phyloP scores from a whole-genome alignment of 306 rosid genomes.

The Pyrus betulifolia region DNA sequence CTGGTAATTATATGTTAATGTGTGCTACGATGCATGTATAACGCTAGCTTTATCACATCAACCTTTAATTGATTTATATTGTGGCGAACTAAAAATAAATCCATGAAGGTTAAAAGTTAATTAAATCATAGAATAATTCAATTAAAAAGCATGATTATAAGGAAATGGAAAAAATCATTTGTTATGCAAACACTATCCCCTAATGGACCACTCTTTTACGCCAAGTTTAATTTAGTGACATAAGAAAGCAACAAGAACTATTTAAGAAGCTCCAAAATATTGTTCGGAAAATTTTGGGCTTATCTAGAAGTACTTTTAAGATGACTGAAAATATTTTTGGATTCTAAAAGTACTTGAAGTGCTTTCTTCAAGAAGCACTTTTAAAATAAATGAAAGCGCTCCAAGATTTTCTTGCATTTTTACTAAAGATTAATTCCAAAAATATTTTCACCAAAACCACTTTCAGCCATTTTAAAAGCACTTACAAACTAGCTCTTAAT shows the following conservation, averaged over 20 bases:
- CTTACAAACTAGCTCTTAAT: no score
- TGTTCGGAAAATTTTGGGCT: not conserved
- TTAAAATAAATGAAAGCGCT: no score
- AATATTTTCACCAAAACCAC: no score
- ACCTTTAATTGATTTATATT: not conserved
- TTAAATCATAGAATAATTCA: not conserved
- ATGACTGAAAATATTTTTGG: no score
- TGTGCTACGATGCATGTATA: not conserved
- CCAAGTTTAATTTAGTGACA: not conserved
- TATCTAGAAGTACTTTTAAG: no score
- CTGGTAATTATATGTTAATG: not conserved
- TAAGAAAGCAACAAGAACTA: not conserved
- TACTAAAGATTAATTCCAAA: no score
- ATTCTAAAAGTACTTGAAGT: no score
- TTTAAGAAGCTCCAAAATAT: not conserved
- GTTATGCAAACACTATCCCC: not conserved
- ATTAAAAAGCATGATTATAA: not conserved
- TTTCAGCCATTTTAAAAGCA: no score
- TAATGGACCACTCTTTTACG: not conserved
- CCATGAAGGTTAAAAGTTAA: not conserved
- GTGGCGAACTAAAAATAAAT: not conserved
- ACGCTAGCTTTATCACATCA: not conserved
- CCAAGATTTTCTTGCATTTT: no score
- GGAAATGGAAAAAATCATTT: not conserved
- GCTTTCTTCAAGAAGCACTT: no score